Evolutionary conservation across 169 alveolate genomes (phyloP).

Genomic region (Eimeria sp.): DNA sequence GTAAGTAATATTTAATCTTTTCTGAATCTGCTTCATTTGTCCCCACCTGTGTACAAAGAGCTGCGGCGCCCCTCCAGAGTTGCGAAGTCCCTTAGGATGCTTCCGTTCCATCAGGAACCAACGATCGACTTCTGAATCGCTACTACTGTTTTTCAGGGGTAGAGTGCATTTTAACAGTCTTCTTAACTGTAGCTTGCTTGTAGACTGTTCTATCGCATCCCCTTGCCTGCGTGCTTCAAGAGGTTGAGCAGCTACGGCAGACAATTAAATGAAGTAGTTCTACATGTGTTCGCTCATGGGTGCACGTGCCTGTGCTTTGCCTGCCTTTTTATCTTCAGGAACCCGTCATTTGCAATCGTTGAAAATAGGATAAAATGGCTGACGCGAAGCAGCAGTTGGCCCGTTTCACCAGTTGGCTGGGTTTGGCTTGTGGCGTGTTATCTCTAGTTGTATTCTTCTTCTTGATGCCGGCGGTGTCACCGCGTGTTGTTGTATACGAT

Average conservation of each 20-base stretch:
- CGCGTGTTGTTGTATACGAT: slow-evolving; percentile 3
- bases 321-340: neutral
- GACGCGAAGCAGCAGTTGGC: slow-evolving; percentile 31
- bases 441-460: slow-evolving; percentile 54
- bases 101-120: neutral
- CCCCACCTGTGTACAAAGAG: neutral
- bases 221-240: neutral
- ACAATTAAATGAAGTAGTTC: neutral
- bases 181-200: neutral
- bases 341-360: too few relatives aligned
- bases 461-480: slow-evolving; percentile 42
- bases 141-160: neutral
- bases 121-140: neutral
- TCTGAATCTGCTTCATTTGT: neutral
- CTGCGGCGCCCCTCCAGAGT: neutral
- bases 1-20: neutral
- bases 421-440: slow-evolving; percentile 60
- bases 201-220: neutral
- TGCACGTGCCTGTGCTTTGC: neutral
- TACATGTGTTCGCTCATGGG: too few relatives aligned
- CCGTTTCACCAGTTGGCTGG: slow-evolving; percentile 50
- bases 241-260: neutral
- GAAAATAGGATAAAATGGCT: slow-evolving; percentile 20
- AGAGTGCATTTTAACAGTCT: neutral
- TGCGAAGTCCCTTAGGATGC: neutral